Conservation (phyloP, 2,329 filamentous ascomycete genomes). For the Fusarium ambrosium region DNA sequence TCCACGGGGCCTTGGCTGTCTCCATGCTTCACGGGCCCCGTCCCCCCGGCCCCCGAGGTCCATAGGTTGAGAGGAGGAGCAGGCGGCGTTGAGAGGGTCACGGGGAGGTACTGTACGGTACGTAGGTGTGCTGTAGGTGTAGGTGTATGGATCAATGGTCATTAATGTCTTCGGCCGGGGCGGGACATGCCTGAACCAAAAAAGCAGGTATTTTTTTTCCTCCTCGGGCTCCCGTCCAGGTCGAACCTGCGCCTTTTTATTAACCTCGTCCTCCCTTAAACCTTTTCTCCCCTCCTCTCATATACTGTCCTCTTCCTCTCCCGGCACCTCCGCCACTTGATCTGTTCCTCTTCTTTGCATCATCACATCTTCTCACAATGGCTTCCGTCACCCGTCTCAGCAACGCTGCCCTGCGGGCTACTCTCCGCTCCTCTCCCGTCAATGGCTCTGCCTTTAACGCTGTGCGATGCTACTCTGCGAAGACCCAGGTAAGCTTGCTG, state of each 20-base stretch:
- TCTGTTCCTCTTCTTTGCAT: slow-evolving; percentile 44
- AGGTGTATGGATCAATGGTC: neutral
- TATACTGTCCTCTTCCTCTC: slow-evolving; percentile 52
- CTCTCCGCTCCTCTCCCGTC: slow-evolving; percentile 76
- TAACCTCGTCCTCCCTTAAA: slow-evolving; percentile 43
- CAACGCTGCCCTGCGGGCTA: slow-evolving; percentile 84
- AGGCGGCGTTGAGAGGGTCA: slow-evolving; percentile 5
- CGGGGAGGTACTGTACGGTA: neutral
- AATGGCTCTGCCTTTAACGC: slow-evolving; percentile 83
- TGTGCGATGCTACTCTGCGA: slow-evolving; percentile 91
- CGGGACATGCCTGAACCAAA: slow-evolving; percentile 12
- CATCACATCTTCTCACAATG: slow-evolving; percentile 68
- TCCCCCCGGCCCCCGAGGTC: slow-evolving; percentile 40
- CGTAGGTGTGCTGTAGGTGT: slow-evolving; percentile 1
- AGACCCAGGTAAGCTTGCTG: slow-evolving; percentile 77
- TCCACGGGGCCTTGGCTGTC: slow-evolving; percentile 8
- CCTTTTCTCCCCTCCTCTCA: slow-evolving; percentile 51
- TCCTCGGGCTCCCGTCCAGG: slow-evolving; percentile 17
- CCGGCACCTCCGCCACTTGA: slow-evolving; percentile 48
- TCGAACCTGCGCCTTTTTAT: slow-evolving; percentile 43
- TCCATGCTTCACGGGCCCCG: slow-evolving; percentile 37
- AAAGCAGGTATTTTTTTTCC: slow-evolving; percentile 41
- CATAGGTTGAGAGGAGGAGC: slow-evolving; percentile 30
- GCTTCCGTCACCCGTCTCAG: slow-evolving; percentile 86
- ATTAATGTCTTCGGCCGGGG: slow-evolving; percentile 11